Percentiles rank a stretch among this genome's conserved stretches.
These are phyloP conservation scores for Metarhizium brunneum DNA, from an alignment of 2,329 filamentous ascomycete species.

Conservation along the genomic window DNA sequence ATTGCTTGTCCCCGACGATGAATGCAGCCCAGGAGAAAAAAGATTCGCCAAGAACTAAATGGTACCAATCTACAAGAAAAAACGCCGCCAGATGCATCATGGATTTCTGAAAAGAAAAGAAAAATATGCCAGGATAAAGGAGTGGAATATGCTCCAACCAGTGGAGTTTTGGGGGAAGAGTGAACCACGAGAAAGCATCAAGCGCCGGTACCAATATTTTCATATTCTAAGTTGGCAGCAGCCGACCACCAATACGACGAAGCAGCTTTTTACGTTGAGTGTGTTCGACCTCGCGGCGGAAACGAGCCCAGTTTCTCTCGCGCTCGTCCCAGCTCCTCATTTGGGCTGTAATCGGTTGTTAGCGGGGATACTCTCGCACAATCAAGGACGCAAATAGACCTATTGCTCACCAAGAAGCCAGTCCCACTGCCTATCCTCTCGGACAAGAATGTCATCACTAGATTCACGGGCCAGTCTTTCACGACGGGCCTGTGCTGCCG, in stretches of 20 bases:
- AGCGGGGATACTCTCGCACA: neutral
- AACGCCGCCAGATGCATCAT: constrained; percentile 9
- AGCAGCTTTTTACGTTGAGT: constrained; percentile 27
- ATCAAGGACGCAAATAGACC: neutral
- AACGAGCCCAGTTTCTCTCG: constrained; percentile 36
- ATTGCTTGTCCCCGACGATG: neutral
- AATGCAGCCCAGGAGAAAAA: neutral
- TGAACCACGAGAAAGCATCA: constrained; percentile 1
- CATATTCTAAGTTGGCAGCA: constrained; percentile 9
- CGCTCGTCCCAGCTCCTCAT: constrained; percentile 42
- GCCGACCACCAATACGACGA: constrained; percentile 28
- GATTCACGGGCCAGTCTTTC: constrained; percentile 49
- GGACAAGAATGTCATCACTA: constrained; percentile 42
- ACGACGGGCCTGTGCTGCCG: constrained; percentile 46
- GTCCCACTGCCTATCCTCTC: constrained; percentile 52
- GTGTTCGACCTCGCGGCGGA: constrained; percentile 29
- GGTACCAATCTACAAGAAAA: constrained; percentile 1
- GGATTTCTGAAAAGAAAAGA: neutral
- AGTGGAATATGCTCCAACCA: neutral
- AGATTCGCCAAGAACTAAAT: neutral
- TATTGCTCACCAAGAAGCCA: constrained; percentile 44
- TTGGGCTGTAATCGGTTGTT: constrained; percentile 28
- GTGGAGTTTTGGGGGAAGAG: neutral
- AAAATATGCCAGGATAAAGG: neutral
- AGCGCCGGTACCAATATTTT: neutral